Evolutionary conservation across 768 basidiomycete species (phyloP), one percentile per base, ranked within the genome.

Genomic region (Lactifluus subvellereus): DNA sequence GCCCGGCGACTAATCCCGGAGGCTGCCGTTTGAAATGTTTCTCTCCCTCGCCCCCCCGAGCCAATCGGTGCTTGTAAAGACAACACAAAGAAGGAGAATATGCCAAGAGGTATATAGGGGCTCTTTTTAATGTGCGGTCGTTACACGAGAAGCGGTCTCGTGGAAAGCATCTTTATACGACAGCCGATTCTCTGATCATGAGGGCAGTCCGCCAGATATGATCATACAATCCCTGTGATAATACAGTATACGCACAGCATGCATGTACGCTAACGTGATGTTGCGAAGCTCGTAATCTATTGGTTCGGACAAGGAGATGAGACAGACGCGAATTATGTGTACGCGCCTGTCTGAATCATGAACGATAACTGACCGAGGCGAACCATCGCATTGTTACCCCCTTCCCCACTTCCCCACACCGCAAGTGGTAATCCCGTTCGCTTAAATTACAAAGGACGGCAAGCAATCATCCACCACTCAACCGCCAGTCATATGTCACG

Each of bases 321-420:
- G 11, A 5, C 20, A 27, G 35, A 13, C 13, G 11, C 20, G 22
- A 54, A 38, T 38, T 22, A 38, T 22, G 57, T 57, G 14, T 27
- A 27, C 33, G 42, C 11, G 27, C 22, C 13, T 30, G 35, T 16
- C n/a, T 42, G 32, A 30, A 27, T 13, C 20, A 18, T 32, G 42
- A 20, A 27, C 7, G 35, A 32, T 35, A 49, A 47, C 30, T 47
- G 53, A 40, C 22, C 22, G 4, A 37, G 37, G 13, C 13, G 6
- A 35, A 10, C n/a, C 20, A 48, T 48, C 11, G 22, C 18, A 27
- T 33, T 37, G 30, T 20, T 27, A 22, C n/a, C 8, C 35, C 37
- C 27, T 49, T 40, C 40, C 49, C 60, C 60, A 18, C 0, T 61
- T 54, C 60, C 60, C 60, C 60, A 37, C 60, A 54, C 53, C 37